Conservation (phyloP, 140 eudicot genomes). For the Anethum foeniculum region DNA sequence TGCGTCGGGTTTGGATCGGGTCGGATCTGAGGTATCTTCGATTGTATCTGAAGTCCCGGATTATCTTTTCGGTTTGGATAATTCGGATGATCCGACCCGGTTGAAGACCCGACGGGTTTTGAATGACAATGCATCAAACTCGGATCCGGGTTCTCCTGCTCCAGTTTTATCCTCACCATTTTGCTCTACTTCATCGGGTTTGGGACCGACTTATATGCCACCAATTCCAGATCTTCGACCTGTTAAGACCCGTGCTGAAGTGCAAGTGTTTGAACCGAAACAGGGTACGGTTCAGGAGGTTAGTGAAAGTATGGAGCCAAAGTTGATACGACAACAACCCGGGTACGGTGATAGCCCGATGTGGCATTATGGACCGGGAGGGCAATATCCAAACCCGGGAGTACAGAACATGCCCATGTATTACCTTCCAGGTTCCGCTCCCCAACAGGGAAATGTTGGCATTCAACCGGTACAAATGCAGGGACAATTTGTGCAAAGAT, state of each 20-base stretch:
- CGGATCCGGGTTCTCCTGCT: constrained; percentile 85
- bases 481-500: constrained; percentile 49
- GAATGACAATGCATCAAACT: constrained; percentile 28
- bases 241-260: constrained; percentile 43
- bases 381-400: constrained; percentile 36
- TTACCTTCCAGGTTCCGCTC: constrained; percentile 50
- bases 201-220: constrained; percentile 31
- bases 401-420: constrained; percentile 50
- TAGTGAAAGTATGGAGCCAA: constrained; percentile 17
- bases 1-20: constrained; percentile 48
- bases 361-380: constrained; percentile 34
- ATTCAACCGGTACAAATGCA: constrained; percentile 34
- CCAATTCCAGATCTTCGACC: constrained; percentile 67
- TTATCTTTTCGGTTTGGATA: constrained; percentile 78
- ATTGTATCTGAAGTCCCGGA: constrained; percentile 85
- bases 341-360: constrained; percentile 37
- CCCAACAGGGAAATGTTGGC: constrained; percentile 31
- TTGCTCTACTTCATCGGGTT: constrained; percentile 55
- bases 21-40: constrained; percentile 77
- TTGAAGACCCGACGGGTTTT: constrained; percentile 21
- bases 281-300: constrained; percentile 27
- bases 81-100: constrained; percentile 40
- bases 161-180: constrained; percentile 51
- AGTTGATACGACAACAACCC: constrained; percentile 25
- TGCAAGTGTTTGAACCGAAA: constrained; percentile 33